These are phyloP conservation scores for Backusella psychrophila DNA, from an alignment of 192 early-diverging fungal species.

Conservation along the genomic window DNA sequence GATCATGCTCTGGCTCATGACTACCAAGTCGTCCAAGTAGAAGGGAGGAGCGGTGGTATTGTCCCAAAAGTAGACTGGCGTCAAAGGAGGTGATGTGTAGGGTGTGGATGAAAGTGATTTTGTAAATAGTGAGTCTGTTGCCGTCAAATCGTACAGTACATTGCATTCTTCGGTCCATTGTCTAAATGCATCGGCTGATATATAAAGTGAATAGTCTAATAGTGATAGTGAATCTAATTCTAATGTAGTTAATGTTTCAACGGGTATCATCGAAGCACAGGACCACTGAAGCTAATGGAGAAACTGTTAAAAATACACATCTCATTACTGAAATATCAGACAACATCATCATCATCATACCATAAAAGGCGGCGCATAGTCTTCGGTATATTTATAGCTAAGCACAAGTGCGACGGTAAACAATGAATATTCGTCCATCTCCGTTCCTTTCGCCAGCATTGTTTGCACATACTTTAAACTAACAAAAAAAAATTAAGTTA, in stretches of 20 bases:
- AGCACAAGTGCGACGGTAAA: slow-evolving; percentile 4
- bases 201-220: slow-evolving; percentile 4
- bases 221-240: background rate
- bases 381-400: slow-evolving; percentile 5
- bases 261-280: background rate
- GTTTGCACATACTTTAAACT: background rate
- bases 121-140: background rate
- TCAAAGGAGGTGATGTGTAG: slow-evolving; percentile 2
- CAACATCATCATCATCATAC: background rate
- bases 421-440: slow-evolving; percentile 6
- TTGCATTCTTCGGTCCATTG: slow-evolving; percentile 3
- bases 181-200: background rate
- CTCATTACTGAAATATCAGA: background rate
- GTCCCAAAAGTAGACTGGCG: slow-evolving; percentile 2
- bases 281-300: background rate
- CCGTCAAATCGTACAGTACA: slow-evolving; percentile 5
- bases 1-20: background rate
- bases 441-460: slow-evolving; percentile 7
- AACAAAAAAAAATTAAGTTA: background rate
- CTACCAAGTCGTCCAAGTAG: background rate
- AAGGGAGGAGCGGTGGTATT: background rate
- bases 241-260: background rate
- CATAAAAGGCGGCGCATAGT: slow-evolving; percentile 4
- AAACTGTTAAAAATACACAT: background rate
- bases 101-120: background rate